Evolutionary conservation across 192 early-diverging fungal genomes (phyloP), one percentile per base, ranked within the genome.

Genomic region (Linnemannia hyalina): DNA sequence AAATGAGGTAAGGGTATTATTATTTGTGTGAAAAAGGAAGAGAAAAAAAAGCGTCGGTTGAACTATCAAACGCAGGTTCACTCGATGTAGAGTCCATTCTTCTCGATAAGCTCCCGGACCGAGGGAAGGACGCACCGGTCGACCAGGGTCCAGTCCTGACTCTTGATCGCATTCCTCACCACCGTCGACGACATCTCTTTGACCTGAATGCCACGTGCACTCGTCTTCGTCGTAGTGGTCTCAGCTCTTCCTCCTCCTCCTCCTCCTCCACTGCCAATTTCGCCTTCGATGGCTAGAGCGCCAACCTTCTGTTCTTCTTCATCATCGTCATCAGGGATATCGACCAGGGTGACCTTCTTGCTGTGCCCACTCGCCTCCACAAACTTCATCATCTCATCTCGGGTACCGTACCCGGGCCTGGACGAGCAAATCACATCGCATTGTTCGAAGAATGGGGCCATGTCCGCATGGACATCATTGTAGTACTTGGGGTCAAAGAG

Each of bases 401-500:
- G 84, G 36, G 69, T 78, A 7, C 81, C 88, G 65, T 78, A 80
- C 8, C 88, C 88, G 7, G 86, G 82, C 46, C 92, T 73, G 26
- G 91, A 88, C 1, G 92, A 90, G 41, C 90, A 91, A 52, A 93
- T 89, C 32, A 92, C 65, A 60, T 83, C 47, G 57, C 75, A 84
- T 13, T 77, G 23, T 46, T 79, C 82, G 88, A 96, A 96, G 77
- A 96, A 95, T 3, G 85, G 85, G 15, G 80, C 80, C 32, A 96
- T 89, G 70, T 85, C 82, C 1, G 84, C 68, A 10, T 86, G 68
- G 2, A 90, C 83, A 68, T 91, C 83, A 1, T 78, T 65, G 80
- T 97, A 97, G 87, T 97, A 97, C 81, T 93, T 94, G 68, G 90
- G 90, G 76, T 95, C 91, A 74, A 97, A 94, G 40, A 97, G 89